These are phyloP conservation scores for Boletus pseudo-olivaceus DNA, from an alignment of 768 basidiomycete genomes.

Conservation along the genomic window DNA sequence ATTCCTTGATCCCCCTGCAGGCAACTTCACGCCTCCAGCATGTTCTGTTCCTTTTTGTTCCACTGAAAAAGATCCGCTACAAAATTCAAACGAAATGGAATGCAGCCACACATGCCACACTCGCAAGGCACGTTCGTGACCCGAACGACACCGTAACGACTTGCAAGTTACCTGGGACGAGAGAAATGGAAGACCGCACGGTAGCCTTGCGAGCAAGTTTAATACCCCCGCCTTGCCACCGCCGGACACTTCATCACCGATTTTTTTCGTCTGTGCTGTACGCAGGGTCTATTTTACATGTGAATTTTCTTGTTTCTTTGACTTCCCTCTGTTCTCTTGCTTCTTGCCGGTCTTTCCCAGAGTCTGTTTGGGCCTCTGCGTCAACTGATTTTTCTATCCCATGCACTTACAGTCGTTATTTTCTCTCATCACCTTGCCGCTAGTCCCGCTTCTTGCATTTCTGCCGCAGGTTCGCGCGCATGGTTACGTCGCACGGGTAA, in stretches of 20 bases:
- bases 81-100: too few species aligned
- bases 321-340: neutral
- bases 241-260: neutral
- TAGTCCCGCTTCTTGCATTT: constrained; percentile 9
- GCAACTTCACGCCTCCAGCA: neutral
- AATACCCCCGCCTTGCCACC: constrained; percentile 18
- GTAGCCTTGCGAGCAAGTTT: constrained; percentile 17
- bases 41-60: constrained; percentile 6
- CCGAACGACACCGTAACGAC: too few species aligned
- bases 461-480: constrained; percentile 36
- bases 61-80: neutral
- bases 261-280: neutral
- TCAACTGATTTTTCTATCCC: neutral
- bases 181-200: constrained; percentile 6
- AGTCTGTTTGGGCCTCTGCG: neutral
- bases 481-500: constrained; percentile 41
- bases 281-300: neutral
- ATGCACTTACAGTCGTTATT: constrained; percentile 5
- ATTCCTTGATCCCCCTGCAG: too few species aligned
- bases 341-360: neutral
- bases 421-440: neutral
- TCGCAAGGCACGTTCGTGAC: constrained; percentile 7
- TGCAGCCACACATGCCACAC: neutral
- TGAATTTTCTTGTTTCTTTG: neutral
- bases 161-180: too few species aligned